These are phyloP conservation scores for Cryptosporidium sp. DNA, from an alignment of 169 alveolate species.

Conservation along the genomic window DNA sequence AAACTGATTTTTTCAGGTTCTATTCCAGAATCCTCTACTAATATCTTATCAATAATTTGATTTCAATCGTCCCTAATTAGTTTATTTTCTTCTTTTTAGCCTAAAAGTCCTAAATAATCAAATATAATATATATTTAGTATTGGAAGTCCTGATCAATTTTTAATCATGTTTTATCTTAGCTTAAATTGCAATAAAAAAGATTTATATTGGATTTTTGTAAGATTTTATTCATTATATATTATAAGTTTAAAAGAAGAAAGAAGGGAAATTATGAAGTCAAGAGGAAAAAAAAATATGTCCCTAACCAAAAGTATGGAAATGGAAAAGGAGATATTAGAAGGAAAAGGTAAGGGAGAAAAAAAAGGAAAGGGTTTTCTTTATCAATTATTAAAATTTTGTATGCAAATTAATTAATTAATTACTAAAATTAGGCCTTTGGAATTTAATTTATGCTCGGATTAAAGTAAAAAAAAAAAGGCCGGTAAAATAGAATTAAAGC, in stretches of 20 bases:
- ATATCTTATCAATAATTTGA: no score
- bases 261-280: background rate
- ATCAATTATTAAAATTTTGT: no score
- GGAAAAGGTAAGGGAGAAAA: background rate
- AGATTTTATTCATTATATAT: no score
- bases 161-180: no score
- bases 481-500: background rate
- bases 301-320: background rate
- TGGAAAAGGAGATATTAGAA: background rate
- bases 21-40: background rate
- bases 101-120: background rate
- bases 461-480: background rate
- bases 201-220: background rate
- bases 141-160: background rate
- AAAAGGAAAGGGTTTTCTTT: background rate
- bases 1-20: background rate
- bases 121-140: no score
- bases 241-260: background rate
- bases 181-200: background rate
- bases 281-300: background rate
- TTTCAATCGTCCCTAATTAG: no score
- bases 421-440: background rate
- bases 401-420: background rate
- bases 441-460: conserved; percentile 16
- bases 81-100: background rate